phyloP scores from a whole-genome alignment of 177 flowering plant species.

The Vitis hybrid region DNA sequence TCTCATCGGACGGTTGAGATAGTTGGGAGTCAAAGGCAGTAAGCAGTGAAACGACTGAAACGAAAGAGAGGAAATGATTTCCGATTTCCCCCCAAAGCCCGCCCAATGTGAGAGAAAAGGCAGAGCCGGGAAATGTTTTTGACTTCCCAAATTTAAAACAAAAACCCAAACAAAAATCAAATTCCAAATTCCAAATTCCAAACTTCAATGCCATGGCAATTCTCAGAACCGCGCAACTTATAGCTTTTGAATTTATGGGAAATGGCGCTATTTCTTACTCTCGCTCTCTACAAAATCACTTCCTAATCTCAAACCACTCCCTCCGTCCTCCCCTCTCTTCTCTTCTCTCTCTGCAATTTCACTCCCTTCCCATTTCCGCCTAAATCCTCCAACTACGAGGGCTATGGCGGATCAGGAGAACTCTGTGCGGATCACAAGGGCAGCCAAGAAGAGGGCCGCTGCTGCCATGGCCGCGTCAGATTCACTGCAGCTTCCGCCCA shows the following conservation, averaged over 20 bases:
- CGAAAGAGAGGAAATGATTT: no score
- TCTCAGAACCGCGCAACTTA: not conserved
- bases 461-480: slow-evolving; percentile 12
- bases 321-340: not conserved
- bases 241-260: not conserved
- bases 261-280: not conserved
- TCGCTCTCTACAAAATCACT: not conserved
- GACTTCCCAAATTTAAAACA: no score
- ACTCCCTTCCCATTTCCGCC: not conserved
- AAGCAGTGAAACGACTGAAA: no score
- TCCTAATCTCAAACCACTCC: not conserved
- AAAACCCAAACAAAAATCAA: no score
- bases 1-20: no score
- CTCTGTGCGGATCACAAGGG: slow-evolving; percentile 56
- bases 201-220: not conserved
- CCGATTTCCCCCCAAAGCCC: no score
- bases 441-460: slow-evolving; percentile 60
- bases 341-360: not conserved
- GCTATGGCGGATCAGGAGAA: slow-evolving; percentile 50
- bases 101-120: no score
- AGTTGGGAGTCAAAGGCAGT: no score
- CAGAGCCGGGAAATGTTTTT: no score
- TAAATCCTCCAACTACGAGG: not conserved
- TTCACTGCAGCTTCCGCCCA: slow-evolving; percentile 13
- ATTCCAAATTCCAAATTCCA: not conserved